Evolutionary conservation across 2,329 filamentous ascomycete genomes (phyloP).

Genomic region (Colletotrichum sidae): DNA sequence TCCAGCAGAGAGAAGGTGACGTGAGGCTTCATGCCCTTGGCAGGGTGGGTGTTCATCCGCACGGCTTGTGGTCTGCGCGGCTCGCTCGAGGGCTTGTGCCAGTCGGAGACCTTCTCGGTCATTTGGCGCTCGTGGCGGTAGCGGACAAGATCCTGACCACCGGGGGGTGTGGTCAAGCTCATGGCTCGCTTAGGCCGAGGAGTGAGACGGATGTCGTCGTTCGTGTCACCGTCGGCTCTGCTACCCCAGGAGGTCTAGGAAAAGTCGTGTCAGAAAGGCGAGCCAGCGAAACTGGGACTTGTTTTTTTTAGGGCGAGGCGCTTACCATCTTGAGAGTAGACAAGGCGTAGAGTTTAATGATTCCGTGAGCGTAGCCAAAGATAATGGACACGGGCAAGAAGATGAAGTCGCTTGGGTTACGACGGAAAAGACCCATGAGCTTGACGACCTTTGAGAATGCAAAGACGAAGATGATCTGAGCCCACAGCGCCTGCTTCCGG

Average conservation of each 20-base stretch:
- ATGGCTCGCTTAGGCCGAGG: constrained; percentile 55
- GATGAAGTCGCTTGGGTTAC: constrained; percentile 83
- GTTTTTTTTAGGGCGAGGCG: constrained; percentile 40
- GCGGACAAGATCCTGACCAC: constrained; percentile 56
- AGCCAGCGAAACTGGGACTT: neutral
- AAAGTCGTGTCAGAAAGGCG: neutral
- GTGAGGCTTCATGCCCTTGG: constrained; percentile 35
- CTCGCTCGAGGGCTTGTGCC: constrained; percentile 25
- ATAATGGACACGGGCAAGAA: constrained; percentile 87
- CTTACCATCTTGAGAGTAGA: constrained; percentile 86
- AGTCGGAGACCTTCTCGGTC: constrained; percentile 40
- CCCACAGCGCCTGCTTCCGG: constrained; percentile 67
- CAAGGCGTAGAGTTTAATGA: constrained; percentile 91
- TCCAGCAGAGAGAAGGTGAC: constrained; percentile 35
- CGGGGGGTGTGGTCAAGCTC: constrained; percentile 58
- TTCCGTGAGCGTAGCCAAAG: constrained; percentile 92
- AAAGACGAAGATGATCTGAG: constrained; percentile 80
- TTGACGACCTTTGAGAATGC: constrained; percentile 91
- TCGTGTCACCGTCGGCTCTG: constrained; percentile 88
- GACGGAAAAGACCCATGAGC: constrained; percentile 85
- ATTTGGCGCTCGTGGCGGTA: constrained; percentile 58
- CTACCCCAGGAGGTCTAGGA: constrained; percentile 93
- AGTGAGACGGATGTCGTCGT: constrained; percentile 78
- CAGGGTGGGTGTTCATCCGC: constrained; percentile 31
- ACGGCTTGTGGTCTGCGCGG: constrained; percentile 35